Evolutionary conservation across 257 asterid genomes (phyloP).

Genomic region (Thymus quinquecostatus): DNA sequence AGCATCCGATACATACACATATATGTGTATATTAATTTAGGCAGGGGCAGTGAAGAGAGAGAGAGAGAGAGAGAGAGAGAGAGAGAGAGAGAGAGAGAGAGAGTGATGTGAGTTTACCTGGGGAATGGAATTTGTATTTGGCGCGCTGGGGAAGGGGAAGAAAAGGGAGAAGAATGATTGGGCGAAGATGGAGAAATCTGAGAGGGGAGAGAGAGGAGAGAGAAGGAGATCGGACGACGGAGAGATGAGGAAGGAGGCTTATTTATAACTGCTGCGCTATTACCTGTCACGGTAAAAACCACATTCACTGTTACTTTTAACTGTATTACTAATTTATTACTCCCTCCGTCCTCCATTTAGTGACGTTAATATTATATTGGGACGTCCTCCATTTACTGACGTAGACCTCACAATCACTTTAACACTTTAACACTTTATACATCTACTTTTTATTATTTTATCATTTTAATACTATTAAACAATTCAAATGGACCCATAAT

Average conservation of each 20-base stretch:
- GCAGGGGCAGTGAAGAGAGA: too few species aligned
- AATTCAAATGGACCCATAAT: too few species aligned
- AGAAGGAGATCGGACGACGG: slow-evolving; percentile 68
- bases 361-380: too few species aligned
- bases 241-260: slow-evolving; percentile 49
- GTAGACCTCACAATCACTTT: too few species aligned
- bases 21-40: background rate
- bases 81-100: too few species aligned
- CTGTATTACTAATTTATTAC: background rate
- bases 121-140: slow-evolving; percentile 50
- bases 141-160: slow-evolving; percentile 46
- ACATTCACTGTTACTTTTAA: background rate
- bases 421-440: too few species aligned
- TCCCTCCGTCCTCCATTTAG: too few species aligned
- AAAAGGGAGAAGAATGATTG: slow-evolving; percentile 53
- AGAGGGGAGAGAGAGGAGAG: slow-evolving; percentile 37
- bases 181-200: slow-evolving; percentile 52
- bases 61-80: background rate
- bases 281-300: background rate
- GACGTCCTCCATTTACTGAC: too few species aligned
- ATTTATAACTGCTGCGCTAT: slow-evolving; percentile 22
- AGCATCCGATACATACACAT: background rate
- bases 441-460: too few species aligned
- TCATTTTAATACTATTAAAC: too few species aligned
- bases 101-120: slow-evolving; percentile 25